Conservation (phyloP, 305 asterid genomes). For the Withania somnifera region DNA sequence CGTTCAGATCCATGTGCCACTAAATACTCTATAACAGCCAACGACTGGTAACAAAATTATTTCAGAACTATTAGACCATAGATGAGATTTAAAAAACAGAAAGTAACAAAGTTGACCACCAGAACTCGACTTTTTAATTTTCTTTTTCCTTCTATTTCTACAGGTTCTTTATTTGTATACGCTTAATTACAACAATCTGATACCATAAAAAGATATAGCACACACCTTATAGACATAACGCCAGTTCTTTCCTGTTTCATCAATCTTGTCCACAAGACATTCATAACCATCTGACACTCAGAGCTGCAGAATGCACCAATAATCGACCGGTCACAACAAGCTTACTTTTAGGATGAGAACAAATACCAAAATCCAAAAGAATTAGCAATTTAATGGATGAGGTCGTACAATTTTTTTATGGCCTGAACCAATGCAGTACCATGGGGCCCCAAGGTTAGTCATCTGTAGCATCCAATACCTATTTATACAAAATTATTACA, state of each 20-base stretch:
- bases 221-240: constrained; percentile 88
- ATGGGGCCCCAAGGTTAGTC: constrained; percentile 99
- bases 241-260: constrained; percentile 86
- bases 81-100: background rate
- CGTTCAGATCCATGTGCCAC: constrained; percentile 94
- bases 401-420: constrained; percentile 72
- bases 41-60: constrained; percentile 29
- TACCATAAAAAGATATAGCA: background rate
- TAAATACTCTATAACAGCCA: constrained; percentile 92
- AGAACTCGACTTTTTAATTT: background rate
- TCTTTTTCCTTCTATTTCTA: background rate
- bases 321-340: background rate
- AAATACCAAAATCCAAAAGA: constrained; percentile 7
- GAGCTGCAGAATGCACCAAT: constrained; percentile 48
- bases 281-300: constrained; percentile 89
- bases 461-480: constrained; percentile 96
- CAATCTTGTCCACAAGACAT: constrained; percentile 88
- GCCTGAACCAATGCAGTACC: constrained; percentile 90
- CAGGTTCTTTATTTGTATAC: background rate
- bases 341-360: background rate
- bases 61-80: background rate
- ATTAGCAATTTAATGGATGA: background rate
- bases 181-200: background rate
- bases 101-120: background rate
- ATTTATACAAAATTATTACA: background rate